These are phyloP conservation scores for Penicillium fuscoglaucum DNA, from an alignment of 2,329 filamentous ascomycete genomes.

Conservation along the genomic window DNA sequence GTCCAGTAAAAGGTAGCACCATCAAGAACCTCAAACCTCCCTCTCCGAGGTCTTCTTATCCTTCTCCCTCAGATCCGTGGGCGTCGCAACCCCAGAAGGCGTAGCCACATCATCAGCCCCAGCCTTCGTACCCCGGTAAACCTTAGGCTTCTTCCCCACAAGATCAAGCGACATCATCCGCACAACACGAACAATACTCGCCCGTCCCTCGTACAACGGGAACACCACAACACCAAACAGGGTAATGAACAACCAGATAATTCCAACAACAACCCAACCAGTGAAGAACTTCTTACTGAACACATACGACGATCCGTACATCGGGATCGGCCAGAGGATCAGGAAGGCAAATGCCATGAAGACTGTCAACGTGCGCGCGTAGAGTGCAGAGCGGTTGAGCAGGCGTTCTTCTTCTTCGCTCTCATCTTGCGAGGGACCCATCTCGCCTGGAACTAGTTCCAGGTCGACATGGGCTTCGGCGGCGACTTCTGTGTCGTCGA, in stretches of 20 bases:
- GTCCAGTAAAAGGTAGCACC: neutral
- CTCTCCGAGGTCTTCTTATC: conserved; percentile 16
- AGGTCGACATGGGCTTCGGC: conserved; percentile 64
- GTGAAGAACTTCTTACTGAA: conserved; percentile 82
- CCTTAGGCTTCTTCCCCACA: conserved; percentile 39
- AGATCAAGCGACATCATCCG: conserved; percentile 64
- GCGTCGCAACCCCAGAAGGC: conserved; percentile 49
- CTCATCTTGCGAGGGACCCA: conserved; percentile 34
- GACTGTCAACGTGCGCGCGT: conserved; percentile 60
- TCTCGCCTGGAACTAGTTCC: conserved; percentile 61
- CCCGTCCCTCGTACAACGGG: conserved; percentile 75
- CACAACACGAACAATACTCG: conserved; percentile 63
- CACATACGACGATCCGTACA: conserved; percentile 81
- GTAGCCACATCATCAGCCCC: conserved; percentile 37
- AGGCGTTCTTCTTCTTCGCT: conserved; percentile 49
- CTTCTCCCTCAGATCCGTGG: conserved; percentile 47
- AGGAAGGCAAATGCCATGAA: conserved; percentile 69
- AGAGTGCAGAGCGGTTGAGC: conserved; percentile 55
- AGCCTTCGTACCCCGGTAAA: conserved; percentile 41
- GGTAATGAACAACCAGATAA: conserved; percentile 77
- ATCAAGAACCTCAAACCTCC: conserved; percentile 8
- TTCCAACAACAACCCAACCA: conserved; percentile 74
- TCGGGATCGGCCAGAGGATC: conserved; percentile 86
- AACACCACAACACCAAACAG: conserved; percentile 74
- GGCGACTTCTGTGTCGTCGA: conserved; percentile 73